Evolutionary conservation across 78 protist genomes (phyloP).

Genomic region (Corallochytrium limacisporum): DNA sequence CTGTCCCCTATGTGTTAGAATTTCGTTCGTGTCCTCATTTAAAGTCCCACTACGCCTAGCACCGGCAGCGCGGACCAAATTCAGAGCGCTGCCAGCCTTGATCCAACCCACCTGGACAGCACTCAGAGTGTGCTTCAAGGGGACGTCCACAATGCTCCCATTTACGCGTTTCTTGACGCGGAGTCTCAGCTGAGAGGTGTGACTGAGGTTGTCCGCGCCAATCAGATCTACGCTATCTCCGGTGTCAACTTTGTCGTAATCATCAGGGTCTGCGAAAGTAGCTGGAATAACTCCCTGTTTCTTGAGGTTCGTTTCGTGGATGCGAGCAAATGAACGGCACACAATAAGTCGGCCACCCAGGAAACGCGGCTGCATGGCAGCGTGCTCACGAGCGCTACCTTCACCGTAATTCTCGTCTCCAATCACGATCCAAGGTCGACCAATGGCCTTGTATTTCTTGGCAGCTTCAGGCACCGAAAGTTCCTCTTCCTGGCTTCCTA

Average conservation of each 20-base stretch:
- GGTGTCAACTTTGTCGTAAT: constrained; percentile 49
- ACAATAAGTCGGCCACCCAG: constrained; percentile 33
- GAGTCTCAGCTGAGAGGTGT: no score
- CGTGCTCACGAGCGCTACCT: constrained; percentile 85
- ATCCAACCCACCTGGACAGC: constrained; percentile 76
- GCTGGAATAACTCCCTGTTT: constrained; percentile 83
- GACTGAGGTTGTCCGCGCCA: background rate
- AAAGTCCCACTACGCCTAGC: no score
- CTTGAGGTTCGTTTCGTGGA: constrained; percentile 85
- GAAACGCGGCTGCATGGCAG: constrained; percentile 64
- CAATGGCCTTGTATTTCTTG: constrained; percentile 46
- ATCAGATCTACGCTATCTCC: constrained; percentile 4
- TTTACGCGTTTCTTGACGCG: no score
- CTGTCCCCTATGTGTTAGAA: no score
- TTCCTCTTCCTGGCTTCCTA: background rate
- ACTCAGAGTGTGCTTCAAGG: constrained; percentile 62
- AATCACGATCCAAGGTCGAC: constrained; percentile 64
- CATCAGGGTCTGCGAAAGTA: constrained; percentile 67
- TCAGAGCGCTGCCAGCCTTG: constrained; percentile 70
- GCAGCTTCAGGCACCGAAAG: constrained; percentile 68
- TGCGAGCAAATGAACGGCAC: constrained; percentile 76
- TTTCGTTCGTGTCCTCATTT: no score
- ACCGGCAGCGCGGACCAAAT: no score
- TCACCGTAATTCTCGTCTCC: constrained; percentile 89
- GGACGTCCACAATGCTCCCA: no score